Percentiles rank a stretch among this genome's conserved stretches.
Conservation (phyloP, 2,329 filamentous ascomycete genomes). For the Penicillium sp. region DNA sequence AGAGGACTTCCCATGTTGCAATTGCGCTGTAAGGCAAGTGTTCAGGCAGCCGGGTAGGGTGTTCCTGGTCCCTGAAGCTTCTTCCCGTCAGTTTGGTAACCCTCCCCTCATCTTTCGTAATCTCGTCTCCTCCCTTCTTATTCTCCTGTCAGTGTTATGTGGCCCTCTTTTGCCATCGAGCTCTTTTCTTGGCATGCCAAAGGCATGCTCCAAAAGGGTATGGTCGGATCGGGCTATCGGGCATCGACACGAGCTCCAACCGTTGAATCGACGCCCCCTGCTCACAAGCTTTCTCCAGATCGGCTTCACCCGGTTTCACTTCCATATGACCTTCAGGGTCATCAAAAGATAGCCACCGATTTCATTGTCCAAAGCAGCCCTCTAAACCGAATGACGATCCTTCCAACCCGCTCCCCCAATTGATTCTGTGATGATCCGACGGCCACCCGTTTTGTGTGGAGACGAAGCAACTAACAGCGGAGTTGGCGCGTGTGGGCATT, state of each 20-base stretch:
- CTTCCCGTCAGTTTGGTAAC: slow-evolving; percentile 6
- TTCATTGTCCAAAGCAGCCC: not conserved
- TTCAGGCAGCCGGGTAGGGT: not conserved
- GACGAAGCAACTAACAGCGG: not conserved
- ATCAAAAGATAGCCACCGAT: not conserved
- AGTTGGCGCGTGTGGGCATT: not conserved
- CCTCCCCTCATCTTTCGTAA: not conserved
- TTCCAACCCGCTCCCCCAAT: not conserved
- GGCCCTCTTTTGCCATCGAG: not conserved
- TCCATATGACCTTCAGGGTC: not conserved
- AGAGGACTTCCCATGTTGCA: too few species aligned
- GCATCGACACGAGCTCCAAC: slow-evolving; percentile 5
- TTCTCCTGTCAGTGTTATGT: not conserved
- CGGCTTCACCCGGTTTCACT: not conserved
- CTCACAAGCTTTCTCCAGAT: not conserved
- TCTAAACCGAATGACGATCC: not conserved
- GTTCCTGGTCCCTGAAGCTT: not conserved
- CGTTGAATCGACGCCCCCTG: not conserved
- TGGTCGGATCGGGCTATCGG: slow-evolving; percentile 4
- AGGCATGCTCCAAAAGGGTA: not conserved
- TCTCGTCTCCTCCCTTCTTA: not conserved
- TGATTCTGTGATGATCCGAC: not conserved
- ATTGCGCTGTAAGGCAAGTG: not conserved
- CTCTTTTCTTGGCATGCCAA: not conserved
- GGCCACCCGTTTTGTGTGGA: not conserved